A percentile compares a stretch with the other conserved stretches of the same genome.
Conservation (phyloP, 139 green algal species). For the Chlorella sp. region DNA sequence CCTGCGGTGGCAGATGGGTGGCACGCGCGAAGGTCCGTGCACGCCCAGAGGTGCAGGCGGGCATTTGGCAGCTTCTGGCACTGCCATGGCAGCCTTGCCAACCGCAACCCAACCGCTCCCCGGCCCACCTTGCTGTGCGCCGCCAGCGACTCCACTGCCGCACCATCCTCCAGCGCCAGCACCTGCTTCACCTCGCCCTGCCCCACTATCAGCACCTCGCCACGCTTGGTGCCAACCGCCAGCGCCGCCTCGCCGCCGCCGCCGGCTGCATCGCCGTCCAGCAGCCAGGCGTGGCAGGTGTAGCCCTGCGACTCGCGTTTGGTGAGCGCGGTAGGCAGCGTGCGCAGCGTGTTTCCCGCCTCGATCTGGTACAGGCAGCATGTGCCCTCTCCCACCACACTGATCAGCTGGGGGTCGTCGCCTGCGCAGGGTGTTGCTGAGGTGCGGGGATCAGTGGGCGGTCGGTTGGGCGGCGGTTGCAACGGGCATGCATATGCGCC, state of each 20-base stretch:
- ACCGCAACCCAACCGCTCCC: not conserved
- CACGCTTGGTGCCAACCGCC: constrained; percentile 79
- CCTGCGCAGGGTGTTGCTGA: not conserved
- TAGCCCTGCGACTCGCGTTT: constrained; percentile 71
- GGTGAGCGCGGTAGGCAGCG: constrained; percentile 57
- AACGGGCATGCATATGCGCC: not conserved
- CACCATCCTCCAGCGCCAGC: constrained; percentile 59
- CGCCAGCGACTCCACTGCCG: constrained; percentile 60
- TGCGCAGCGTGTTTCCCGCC: constrained; percentile 58
- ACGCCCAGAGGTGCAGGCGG: too few relatives aligned
- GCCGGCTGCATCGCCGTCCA: constrained; percentile 14
- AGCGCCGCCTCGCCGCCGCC: constrained; percentile 12
- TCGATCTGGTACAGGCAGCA: constrained; percentile 67
- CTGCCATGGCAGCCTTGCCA: too few relatives aligned
- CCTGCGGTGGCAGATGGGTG: constrained; percentile 39
- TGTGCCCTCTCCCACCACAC: constrained; percentile 70
- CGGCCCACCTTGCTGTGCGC: constrained; percentile 62
- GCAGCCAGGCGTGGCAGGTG: constrained; percentile 73
- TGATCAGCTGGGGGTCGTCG: constrained; percentile 52
- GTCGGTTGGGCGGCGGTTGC: not conserved
- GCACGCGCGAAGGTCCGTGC: too few relatives aligned
- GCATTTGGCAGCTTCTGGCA: too few relatives aligned
- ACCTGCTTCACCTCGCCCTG: constrained; percentile 65
- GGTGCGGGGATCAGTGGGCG: not conserved
- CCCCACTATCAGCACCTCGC: constrained; percentile 85